Base-by-base conservation (phyloP, 129 eudicot species). In the Cynara cardunculus region DNA sequence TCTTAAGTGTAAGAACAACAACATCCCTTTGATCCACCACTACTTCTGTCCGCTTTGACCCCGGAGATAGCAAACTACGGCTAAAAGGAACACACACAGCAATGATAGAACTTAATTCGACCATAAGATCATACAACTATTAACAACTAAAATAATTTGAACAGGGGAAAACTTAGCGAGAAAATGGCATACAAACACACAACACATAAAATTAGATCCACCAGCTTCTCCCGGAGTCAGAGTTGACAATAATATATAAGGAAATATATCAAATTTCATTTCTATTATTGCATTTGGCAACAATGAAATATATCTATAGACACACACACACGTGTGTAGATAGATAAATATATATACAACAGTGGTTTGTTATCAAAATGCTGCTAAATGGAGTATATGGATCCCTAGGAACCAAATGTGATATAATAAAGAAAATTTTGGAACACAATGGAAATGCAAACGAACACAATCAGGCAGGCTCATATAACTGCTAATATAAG, bases 1-100 rank as follows among this genome's bases (percentile, higher is more conserved):
- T 96, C 83, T 96, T 96, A 81, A 95, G 90, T 37, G 99, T 96
- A 64, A 96, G 91, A 76, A 96, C 87, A 76, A 96, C 87, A 46
- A 59, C 80, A 74, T 96, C 99, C 84, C 93, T 88, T 86, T 86
- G 98, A 72, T 92, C 98, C 64, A 79, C 90, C 73, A 86, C 84
- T 65, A 72, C 7, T 41, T 96, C 99, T 71, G 87, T 73, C 78
- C 98, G 91, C 75, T 89, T 92, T 69, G 97, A 86, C 32, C 93
- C 89, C 66, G 98, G 95, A 49, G 99, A 89, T 73, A 84, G 95
- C 77, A 79, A 32, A 69, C 81, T 73, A 87, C 99, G 94, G 86
- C 87, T 68, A 78, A 72, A 32, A 66, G 64, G 25, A 46, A 49
- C 49, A 65, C 25, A 37, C 59, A 77, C 35, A 80, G 12, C 19